Base-by-base conservation (phyloP, 1,139 yeast genomes). In the Candida anutae region DNA sequence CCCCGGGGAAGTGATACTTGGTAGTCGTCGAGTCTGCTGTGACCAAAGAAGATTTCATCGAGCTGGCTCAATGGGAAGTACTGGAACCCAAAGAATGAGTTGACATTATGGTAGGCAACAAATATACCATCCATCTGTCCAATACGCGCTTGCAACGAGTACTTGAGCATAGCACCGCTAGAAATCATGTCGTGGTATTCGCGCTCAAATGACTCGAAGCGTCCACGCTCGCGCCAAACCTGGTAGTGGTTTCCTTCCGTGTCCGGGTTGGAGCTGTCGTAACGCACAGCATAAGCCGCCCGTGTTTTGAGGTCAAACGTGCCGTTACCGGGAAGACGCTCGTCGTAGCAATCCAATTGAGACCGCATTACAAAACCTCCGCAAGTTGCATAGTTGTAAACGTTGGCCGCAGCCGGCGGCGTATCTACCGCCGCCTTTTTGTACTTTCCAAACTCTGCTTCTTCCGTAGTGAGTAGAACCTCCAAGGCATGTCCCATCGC, bases 41-140 rank as follows among this genome's bases (percentile, higher is more conserved):
- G 46, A 13, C 47, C 43, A 33, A 53, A 62, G 27, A 53, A 59
- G 1, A 61, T 42, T 27, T 50, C 47, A 48, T 90, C 96, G 38
- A 90, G 69, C 22, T 78, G 83, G 4, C 62, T 57, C 27, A 87
- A 55, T 1, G 95, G 90, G 16, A 90, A 53, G 51, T 90, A 90
- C 50, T 87, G 90, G 54, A 87, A 90, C 3, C 97, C 98, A 53
- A 90, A 83, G 46, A 88, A 73, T 25, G 77, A 63, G 23, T 74
- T 68, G 30, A 87, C 69, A 48, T 87, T 90, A 54, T 90, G 98
- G 49, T 80, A 90, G 0, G 95, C 95, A 15, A 90, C 65, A 41
- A 83, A 87, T 4, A 90, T 85, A 5, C 98, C 98, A 52, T 88
- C 96, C 98, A 90, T 90, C 43, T 82, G 77, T 2, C 98, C 98